Conservation (phyloP, 2,329 filamentous ascomycete species). For the Penicillium sp. region DNA sequence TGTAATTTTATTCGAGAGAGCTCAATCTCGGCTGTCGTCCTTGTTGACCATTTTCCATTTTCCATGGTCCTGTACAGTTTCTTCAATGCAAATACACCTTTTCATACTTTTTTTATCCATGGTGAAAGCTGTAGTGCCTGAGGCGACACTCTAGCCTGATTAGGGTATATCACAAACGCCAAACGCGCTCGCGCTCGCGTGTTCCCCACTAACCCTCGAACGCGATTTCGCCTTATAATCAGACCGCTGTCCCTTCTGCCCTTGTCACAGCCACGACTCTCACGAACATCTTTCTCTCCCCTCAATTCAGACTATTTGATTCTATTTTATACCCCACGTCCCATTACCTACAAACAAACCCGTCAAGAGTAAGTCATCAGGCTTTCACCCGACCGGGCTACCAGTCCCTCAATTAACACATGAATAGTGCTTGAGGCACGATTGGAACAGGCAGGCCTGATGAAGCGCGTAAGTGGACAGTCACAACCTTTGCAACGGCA, state of each 20-base stretch:
- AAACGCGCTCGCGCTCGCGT: constrained; percentile 26
- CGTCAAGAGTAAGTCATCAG: constrained; percentile 29
- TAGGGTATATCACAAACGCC: constrained; percentile 31
- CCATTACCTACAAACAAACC: constrained; percentile 12
- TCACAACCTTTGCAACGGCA: not conserved
- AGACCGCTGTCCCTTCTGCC: constrained; percentile 17
- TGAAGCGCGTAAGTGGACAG: constrained; percentile 72
- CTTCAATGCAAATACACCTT: not conserved
- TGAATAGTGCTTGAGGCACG: constrained; percentile 84
- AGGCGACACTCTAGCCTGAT: constrained; percentile 21
- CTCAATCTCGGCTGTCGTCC: not conserved
- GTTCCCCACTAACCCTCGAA: constrained; percentile 28
- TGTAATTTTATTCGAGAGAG: constrained; percentile 9
- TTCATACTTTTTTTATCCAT: too few relatives aligned
- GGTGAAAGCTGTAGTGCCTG: constrained; percentile 5
- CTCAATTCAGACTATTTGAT: not conserved
- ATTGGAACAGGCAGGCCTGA: constrained; percentile 83
- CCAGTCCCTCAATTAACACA: constrained; percentile 13
- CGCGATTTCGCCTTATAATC: constrained; percentile 26
- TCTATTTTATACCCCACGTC: constrained; percentile 5
- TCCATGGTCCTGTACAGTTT: too few relatives aligned
- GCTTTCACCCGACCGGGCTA: constrained; percentile 1
- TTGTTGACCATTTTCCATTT: too few relatives aligned
- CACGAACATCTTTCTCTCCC: constrained; percentile 4
- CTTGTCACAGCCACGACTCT: constrained; percentile 11